Conservation (phyloP, 1,284 basidiomycete species). For the Tilletia setariae region DNA sequence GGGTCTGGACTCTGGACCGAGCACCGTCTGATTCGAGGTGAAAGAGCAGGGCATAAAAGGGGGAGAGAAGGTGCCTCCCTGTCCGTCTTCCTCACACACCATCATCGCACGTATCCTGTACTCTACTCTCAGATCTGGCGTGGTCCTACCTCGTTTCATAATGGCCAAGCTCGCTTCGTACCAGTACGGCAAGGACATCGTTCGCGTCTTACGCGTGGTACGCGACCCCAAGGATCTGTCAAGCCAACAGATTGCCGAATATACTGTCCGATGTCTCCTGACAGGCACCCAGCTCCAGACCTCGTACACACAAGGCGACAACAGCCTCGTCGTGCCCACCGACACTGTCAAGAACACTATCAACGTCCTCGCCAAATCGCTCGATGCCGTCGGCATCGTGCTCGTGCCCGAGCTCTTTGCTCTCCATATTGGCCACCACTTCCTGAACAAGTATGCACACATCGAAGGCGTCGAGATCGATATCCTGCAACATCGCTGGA, state of each 20-base stretch:
- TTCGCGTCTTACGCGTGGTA: conserved; percentile 44
- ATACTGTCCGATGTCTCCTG: conserved; percentile 42
- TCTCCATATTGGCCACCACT: conserved; percentile 76
- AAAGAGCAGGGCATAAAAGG: too few species aligned
- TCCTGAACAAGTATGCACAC: conserved; percentile 79
- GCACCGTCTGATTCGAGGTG: too few species aligned
- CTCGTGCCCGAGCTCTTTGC: conserved; percentile 73
- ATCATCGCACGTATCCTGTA: background rate
- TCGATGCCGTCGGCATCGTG: conserved; percentile 28
- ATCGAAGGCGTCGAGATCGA: conserved; percentile 68
- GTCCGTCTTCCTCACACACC: too few species aligned
- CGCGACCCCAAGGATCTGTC: conserved; percentile 33
- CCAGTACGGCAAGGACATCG: conserved; percentile 47
- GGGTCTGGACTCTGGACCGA: too few species aligned
- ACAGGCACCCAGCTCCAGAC: conserved; percentile 33
- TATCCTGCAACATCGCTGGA: conserved; percentile 80
- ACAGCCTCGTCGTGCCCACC: conserved; percentile 47
- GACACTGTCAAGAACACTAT: conserved; percentile 82
- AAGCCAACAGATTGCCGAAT: conserved; percentile 39
- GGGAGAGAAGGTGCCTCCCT: too few species aligned
- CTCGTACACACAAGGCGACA: conserved; percentile 39
- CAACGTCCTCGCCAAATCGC: conserved; percentile 58
- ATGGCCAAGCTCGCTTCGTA: conserved; percentile 32
- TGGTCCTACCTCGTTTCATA: background rate
- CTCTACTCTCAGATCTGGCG: background rate